Conservation (phyloP, 257 asterid genomes). For the Jaltomata sinuosa region DNA sequence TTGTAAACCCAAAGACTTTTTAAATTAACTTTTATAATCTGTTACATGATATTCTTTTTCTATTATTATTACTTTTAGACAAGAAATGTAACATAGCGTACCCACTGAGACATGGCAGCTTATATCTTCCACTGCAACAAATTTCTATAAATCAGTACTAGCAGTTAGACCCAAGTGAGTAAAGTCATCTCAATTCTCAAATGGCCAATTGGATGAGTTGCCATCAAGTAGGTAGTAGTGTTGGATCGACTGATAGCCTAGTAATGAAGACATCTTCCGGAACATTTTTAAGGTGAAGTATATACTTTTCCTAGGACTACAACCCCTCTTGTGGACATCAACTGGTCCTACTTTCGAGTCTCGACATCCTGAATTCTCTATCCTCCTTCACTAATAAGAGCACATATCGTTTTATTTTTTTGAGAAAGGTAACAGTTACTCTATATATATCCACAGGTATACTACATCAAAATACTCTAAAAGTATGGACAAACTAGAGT, state of each 20-base stretch:
- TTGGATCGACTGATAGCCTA: background rate
- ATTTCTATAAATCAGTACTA: background rate
- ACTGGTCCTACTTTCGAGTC: background rate
- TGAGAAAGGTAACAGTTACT: too few species aligned
- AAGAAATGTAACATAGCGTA: background rate
- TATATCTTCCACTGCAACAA: background rate
- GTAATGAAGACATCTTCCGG: background rate
- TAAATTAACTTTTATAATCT: background rate
- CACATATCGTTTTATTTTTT: background rate
- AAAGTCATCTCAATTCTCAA: background rate
- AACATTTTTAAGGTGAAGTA: background rate
- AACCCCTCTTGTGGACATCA: background rate
- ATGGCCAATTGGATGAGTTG: background rate
- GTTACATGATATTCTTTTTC: background rate
- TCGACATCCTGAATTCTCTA: background rate
- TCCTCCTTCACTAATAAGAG: background rate
- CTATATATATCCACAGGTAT: too few species aligned
- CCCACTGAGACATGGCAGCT: background rate
- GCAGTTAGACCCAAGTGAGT: background rate
- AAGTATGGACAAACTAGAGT: background rate
- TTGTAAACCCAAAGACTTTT: background rate
- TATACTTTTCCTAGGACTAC: background rate
- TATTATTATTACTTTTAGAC: background rate
- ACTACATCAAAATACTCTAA: background rate
- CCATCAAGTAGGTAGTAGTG: background rate